A percentile compares a stretch with the other conserved stretches of the same genome.
Evolutionary conservation across 495 filamentous ascomycete genomes (phyloP).

Genomic region (Lasiosphaeriaceae sp.): DNA sequence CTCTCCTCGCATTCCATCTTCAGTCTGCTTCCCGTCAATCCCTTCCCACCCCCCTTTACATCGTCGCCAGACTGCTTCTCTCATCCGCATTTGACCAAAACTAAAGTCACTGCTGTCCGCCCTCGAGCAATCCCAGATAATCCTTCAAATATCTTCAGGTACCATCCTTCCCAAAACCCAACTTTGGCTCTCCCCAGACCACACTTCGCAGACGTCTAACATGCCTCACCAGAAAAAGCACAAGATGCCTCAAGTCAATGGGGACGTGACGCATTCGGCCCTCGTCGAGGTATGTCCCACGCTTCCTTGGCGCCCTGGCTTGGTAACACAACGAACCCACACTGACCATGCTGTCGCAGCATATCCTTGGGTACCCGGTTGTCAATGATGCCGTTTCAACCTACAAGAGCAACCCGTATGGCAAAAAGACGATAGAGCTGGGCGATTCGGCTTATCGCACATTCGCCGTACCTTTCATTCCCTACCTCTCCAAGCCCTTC

Average conservation of each 20-base stretch:
- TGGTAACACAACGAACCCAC: not conserved
- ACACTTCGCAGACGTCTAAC: conserved; percentile 4
- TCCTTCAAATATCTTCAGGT: not conserved
- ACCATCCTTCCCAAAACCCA: not conserved
- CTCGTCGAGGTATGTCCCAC: conserved; percentile 22
- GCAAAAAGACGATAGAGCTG: conserved; percentile 72
- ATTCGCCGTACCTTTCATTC: conserved; percentile 65
- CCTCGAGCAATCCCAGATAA: too few species aligned
- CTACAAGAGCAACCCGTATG: conserved; percentile 76
- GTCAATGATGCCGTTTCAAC: conserved; percentile 72
- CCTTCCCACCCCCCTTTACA: not conserved
- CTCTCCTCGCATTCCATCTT: not conserved
- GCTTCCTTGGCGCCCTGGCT: not conserved
- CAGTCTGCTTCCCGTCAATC: not conserved
- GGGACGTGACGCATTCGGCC: conserved; percentile 24
- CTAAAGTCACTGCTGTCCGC: too few species aligned
- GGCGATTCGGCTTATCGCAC: conserved; percentile 62
- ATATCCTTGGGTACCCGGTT: conserved; percentile 80
- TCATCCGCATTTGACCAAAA: too few species aligned
- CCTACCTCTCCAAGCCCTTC: conserved; percentile 74
- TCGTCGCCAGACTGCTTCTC: too few species aligned
- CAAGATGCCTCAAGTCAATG: conserved; percentile 28
- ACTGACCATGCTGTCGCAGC: conserved; percentile 45
- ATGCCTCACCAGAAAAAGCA: conserved; percentile 17
- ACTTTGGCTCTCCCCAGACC: not conserved